Percentiles rank a stretch among this genome's conserved stretches.
Evolutionary conservation across 2,329 filamentous ascomycete species (phyloP).

Genomic region (Penicillium janthinellum): DNA sequence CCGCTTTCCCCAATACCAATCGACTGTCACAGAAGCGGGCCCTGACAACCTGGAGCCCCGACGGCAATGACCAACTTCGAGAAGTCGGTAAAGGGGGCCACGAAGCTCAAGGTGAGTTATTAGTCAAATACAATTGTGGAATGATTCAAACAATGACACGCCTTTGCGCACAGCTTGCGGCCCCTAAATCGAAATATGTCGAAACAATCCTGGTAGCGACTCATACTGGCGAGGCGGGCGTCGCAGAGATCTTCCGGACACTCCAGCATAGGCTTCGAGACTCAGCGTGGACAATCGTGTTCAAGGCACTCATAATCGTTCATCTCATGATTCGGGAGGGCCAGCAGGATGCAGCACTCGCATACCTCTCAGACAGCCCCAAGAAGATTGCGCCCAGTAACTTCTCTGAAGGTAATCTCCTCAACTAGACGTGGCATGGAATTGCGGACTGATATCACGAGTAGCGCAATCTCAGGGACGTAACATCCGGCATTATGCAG

Average conservation of each 20-base stretch:
- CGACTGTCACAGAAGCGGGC: constrained; percentile 5
- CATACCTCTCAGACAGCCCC: constrained; percentile 79
- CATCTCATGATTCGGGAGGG: constrained; percentile 98
- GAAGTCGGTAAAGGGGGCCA: constrained; percentile 98
- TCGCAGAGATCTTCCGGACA: constrained; percentile 92
- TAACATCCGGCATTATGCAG: constrained; percentile 89
- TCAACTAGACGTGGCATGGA: background rate
- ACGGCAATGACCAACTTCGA: constrained; percentile 67
- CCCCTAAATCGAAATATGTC: constrained; percentile 98
- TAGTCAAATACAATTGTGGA: background rate
- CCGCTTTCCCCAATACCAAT: background rate
- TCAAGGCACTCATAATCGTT: constrained; percentile 94
- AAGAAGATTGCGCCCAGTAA: constrained; percentile 83
- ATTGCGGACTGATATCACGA: constrained; percentile 39
- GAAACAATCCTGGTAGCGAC: constrained; percentile 96
- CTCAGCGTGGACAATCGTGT: constrained; percentile 99
- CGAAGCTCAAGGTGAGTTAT: constrained; percentile 83
- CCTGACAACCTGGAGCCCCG: constrained; percentile 8
- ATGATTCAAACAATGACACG: constrained; percentile 17
- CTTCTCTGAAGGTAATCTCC: constrained; percentile 79
- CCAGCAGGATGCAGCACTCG: constrained; percentile 81
- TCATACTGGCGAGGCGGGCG: constrained; percentile 89
- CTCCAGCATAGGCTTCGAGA: constrained; percentile 87
- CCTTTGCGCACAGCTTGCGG: constrained; percentile 67
- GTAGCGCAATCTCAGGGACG: constrained; percentile 89